Evolutionary conservation across 1,139 yeast species (phyloP).

Genomic region (Sugiyamaella neomexicana): DNA sequence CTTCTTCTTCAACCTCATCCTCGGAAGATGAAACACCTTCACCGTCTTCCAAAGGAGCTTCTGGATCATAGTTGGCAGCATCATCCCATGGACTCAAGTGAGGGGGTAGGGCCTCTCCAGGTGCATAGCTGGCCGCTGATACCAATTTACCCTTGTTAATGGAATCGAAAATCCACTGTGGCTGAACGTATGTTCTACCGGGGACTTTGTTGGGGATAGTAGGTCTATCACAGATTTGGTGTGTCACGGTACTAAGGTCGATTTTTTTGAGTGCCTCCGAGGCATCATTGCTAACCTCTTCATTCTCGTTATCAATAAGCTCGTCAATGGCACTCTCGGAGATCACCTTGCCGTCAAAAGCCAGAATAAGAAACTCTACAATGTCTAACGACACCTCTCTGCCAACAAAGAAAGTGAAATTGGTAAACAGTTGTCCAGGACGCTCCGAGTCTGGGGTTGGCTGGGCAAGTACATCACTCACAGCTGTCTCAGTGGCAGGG

Average conservation of each 20-base stretch:
- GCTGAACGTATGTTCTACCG: slow-evolving; percentile 93
- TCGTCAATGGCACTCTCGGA: slow-evolving; percentile 90
- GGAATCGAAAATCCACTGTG: slow-evolving; percentile 97
- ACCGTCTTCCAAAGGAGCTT: slow-evolving; percentile 46
- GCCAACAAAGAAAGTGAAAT: slow-evolving; percentile 81
- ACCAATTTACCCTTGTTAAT: slow-evolving; percentile 74
- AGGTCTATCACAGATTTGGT: slow-evolving; percentile 93
- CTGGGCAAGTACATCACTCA: slow-evolving; percentile 78
- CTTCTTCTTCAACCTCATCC: slow-evolving; percentile 54
- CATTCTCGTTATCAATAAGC: slow-evolving; percentile 45
- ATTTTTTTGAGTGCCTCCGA: slow-evolving; percentile 43
- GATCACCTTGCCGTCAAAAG: slow-evolving; percentile 84
- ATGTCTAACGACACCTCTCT: slow-evolving; percentile 95
- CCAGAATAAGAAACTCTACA: slow-evolving; percentile 79
- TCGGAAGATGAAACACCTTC: slow-evolving; percentile 47
- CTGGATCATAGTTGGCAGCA: slow-evolving; percentile 78
- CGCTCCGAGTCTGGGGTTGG: slow-evolving; percentile 65
- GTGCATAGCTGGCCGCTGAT: slow-evolving; percentile 79
- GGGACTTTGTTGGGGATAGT: slow-evolving; percentile 71
- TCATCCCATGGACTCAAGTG: slow-evolving; percentile 99
- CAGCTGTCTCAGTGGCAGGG: slow-evolving; percentile 54
- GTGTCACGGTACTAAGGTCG: slow-evolving; percentile 74
- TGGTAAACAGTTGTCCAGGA: slow-evolving; percentile 65
- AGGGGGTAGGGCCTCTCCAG: slow-evolving; percentile 95
- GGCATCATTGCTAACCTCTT: slow-evolving; percentile 33